Base-by-base conservation (phyloP, 768 basidiomycete genomes). In the Lactarius psammicola region DNA sequence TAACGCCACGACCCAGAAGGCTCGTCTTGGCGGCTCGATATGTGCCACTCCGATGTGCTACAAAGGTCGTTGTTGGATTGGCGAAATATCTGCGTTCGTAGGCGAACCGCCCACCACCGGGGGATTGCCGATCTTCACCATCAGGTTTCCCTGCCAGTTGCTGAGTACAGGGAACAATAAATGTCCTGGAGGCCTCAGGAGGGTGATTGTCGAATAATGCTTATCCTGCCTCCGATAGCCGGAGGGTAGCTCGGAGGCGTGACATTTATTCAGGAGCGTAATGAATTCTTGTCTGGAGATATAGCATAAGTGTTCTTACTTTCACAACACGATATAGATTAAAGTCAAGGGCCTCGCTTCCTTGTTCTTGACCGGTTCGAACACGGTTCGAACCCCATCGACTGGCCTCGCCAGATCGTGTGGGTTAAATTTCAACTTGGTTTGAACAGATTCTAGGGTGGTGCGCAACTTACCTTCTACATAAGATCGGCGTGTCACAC, bases 11-110 rank as follows among this genome's bases (percentile, higher is more conserved):
- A 4, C 71, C 67, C 20, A 62, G 44, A n/a, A 46, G 11, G 44
- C n/a, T 46, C n/a, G 81, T 31, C 75, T 87, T 13, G 69, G 78
- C 66, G 76, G 78, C 26, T 74, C 84, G 56, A 75, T 76, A 4
- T 71, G 70, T 55, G 67, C 68, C 1, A 72, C 86, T 33, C 81
- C 83, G 64, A 73, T 38, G 84, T 86, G 84, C 73, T 85, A 81
- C n/a, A 88, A 87, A 68, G 84, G 84, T 4, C 86, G 88, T 69
- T 78, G 86, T 58, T 87, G 80, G 81, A 80, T 83, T 17, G 82
- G 80, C 55, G 85, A 87, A 73, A 86, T 88, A 46, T 79, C 81
- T 3, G 76, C 74, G 7, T 87, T 87, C 72, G 82, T 87, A 13
- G 67, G 68, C 9, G 69, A 61, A 13, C 64, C 68, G 2, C 60